Evolutionary conservation across 1,284 basidiomycete species (phyloP).

Genomic region (Tilletia indica): DNA sequence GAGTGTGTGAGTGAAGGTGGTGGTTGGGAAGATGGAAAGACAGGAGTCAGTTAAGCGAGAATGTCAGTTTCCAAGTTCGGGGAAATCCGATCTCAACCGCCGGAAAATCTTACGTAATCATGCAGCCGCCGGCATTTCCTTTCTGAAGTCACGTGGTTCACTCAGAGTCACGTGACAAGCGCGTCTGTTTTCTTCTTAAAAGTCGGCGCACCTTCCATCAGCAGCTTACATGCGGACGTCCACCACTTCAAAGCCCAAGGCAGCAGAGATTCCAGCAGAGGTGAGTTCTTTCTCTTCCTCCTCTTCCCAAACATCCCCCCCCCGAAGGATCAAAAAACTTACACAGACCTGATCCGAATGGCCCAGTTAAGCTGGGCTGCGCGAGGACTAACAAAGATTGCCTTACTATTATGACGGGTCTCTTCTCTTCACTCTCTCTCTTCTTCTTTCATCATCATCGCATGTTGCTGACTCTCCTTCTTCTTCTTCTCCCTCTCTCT

Average conservation of each 20-base stretch:
- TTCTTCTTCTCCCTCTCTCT: background rate
- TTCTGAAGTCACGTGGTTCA: too few relatives aligned
- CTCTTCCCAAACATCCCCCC: background rate
- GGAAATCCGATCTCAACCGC: too few relatives aligned
- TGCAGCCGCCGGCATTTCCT: too few relatives aligned
- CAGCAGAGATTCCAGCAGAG: too few relatives aligned
- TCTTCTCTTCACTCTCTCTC: background rate
- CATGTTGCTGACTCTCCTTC: background rate
- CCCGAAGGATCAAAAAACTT: conserved; percentile 6
- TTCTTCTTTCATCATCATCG: background rate
- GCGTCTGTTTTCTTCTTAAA: too few relatives aligned
- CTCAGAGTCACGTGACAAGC: too few relatives aligned
- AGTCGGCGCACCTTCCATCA: too few relatives aligned
- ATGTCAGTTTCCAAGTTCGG: background rate
- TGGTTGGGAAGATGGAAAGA: background rate
- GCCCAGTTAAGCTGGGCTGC: background rate
- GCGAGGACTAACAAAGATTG: background rate
- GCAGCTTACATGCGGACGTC: too few relatives aligned
- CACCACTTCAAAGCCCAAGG: too few relatives aligned
- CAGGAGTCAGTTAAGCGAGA: background rate
- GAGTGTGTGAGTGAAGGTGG: background rate
- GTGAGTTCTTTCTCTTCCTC: too few relatives aligned
- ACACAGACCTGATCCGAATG: conserved; percentile 17
- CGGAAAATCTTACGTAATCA: too few relatives aligned
- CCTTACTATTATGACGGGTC: conserved; percentile 4